These are phyloP conservation scores for Rubroshorea leprosula DNA, from an alignment of 345 rosid genomes.

Conservation along the genomic window DNA sequence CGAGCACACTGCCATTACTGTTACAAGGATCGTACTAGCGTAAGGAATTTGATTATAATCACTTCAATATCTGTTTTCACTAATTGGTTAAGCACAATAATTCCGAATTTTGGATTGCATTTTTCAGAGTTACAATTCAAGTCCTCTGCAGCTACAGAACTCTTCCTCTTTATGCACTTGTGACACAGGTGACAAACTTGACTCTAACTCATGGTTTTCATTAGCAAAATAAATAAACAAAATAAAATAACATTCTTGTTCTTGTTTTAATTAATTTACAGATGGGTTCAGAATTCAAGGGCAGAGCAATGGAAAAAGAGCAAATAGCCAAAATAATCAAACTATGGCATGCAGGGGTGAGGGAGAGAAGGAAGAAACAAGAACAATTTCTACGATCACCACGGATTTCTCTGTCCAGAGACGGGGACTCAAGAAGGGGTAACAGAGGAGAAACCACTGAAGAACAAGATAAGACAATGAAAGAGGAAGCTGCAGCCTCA, in stretches of 20 bases:
- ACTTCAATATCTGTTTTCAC: too few species aligned
- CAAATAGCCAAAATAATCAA: conserved; percentile 22
- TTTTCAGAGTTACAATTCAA: conserved; percentile 31
- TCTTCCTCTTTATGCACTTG: conserved; percentile 38
- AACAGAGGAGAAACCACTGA: conserved; percentile 9
- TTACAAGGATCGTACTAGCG: conserved; percentile 18
- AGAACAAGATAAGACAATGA: not conserved
- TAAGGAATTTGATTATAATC: conserved; percentile 3
- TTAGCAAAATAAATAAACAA: not conserved
- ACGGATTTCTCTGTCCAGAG: not conserved
- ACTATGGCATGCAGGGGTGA: conserved; percentile 31
- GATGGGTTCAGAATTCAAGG: conserved; percentile 44
- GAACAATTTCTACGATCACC: conserved; percentile 2
- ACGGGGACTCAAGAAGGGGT: conserved; percentile 3
- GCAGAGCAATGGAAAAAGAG: conserved; percentile 23
- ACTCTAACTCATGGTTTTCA: not conserved
- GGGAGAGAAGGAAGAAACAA: conserved; percentile 29
- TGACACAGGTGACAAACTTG: conserved; percentile 20
- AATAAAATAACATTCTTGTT: not conserved
- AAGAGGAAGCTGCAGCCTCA: conserved; percentile 1
- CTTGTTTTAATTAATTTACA: conserved; percentile 3
- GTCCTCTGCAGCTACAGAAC: conserved; percentile 39
- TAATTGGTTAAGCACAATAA: not conserved
- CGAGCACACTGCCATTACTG: conserved; percentile 5
- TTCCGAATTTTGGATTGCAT: not conserved